Base-by-base conservation (phyloP, 495 filamentous ascomycete species). In the Staphylotrichum longicolle region DNA sequence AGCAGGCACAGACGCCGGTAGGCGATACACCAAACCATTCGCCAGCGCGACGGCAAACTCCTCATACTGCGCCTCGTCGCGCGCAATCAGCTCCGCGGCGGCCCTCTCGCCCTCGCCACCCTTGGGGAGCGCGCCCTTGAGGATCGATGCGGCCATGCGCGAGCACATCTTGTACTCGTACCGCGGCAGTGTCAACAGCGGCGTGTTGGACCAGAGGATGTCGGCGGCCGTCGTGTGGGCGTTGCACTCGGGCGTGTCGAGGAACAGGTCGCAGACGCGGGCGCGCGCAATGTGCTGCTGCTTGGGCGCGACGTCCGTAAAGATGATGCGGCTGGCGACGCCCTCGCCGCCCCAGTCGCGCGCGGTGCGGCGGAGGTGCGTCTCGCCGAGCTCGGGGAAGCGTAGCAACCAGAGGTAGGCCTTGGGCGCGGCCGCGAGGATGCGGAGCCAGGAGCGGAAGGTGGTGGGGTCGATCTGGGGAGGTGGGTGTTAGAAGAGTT, bases 121-220 rank as follows among this genome's bases (percentile, higher is more conserved):
- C 63, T 85, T 86, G 0, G 95, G 93, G 7, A 98, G 77, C 3
- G 94, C 94, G 44, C 94, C 95, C 62, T 83, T 88, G 11, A 98
- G 80, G 64, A 98, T 98, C 12, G 90, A 93, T 42, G 93, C 93
- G 27, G 94, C 94, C 89, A 98, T 98, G 54, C 95, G 86, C 46
- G 91, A 95, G 74, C 95, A 98, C 94, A 99, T 99, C 78, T 99
- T 99, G 73, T 97, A 96, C 57, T 86, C 82, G 74, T 97, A 94
- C 37, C 93, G 84, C n/a, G 93, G 92, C n/a, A 93, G 80, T 0
- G 94, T 99, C 57, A 98, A 78, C 54, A 99, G 80, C 40, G 94
- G 94, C 6, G 95, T 99, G 55, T 91, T 92, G 49, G 89, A 93
- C 94, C 94, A 99, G 27, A 98, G 80, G 8, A 98, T 88, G 69